phyloP scores from a whole-genome alignment of 306 rosid species.

The Cercis canadensis region DNA sequence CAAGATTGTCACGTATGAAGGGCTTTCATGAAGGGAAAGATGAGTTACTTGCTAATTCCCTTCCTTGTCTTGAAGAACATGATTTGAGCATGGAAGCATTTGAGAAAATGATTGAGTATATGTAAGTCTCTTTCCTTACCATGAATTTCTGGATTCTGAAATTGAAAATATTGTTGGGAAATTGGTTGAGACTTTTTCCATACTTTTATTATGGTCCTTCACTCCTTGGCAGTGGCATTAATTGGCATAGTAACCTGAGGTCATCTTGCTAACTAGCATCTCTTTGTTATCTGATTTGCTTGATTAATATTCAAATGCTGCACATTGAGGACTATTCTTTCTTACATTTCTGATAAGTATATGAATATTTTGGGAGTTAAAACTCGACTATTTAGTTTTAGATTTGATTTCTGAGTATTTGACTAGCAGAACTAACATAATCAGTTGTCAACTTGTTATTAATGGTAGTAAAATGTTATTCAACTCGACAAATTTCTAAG shows the following conservation, averaged over 20 bases:
- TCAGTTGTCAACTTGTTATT: too few relatives aligned
- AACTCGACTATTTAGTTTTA: conserved; percentile 2
- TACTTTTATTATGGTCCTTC: neutral
- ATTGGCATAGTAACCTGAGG: conserved; percentile 9
- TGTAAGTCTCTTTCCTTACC: conserved; percentile 62
- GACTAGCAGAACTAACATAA: conserved; percentile 6
- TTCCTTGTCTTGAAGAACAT: conserved; percentile 85
- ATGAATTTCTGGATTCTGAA: conserved; percentile 4
- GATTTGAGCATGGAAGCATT: conserved; percentile 82
- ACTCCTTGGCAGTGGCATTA: neutral
- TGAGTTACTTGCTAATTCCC: conserved; percentile 48
- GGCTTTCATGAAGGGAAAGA: conserved; percentile 79
- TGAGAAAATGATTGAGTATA: conserved; percentile 87
- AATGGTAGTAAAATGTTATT: too few relatives aligned
- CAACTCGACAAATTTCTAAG: too few relatives aligned
- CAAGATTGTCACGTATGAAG: conserved; percentile 81
- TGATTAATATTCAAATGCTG: conserved; percentile 24
- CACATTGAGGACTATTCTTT: conserved; percentile 28
- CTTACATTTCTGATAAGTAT: conserved; percentile 8
- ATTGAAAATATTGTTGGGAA: conserved; percentile 34
- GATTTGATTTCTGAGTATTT: conserved; percentile 19
- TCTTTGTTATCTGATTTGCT: conserved; percentile 26
- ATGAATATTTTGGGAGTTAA: neutral
- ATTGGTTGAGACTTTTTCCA: neutral
- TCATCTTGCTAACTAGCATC: conserved; percentile 26